Conservation (phyloP, 345 rosid genomes). For the Corymbia maculata region DNA sequence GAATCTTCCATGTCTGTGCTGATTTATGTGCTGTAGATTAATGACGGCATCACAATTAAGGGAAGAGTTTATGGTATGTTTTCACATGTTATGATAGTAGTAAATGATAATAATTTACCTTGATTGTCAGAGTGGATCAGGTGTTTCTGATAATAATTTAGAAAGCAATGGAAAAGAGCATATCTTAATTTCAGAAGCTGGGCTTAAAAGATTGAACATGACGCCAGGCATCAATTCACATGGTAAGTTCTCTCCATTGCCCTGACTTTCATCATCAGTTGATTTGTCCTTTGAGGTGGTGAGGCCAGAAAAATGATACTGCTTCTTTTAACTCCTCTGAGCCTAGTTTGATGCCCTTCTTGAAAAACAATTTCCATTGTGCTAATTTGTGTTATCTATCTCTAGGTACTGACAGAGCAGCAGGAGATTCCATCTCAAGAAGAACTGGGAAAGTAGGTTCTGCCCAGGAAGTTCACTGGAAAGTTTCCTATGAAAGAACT, state of each 20-base stretch:
- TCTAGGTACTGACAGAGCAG: constrained; percentile 4
- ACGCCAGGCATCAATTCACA: constrained; percentile 2
- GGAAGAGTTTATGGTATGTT: background rate
- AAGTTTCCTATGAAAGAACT: background rate
- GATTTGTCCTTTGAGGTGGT: constrained; percentile 29
- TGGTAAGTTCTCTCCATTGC: constrained; percentile 9
- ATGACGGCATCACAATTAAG: background rate
- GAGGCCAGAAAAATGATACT: constrained; percentile 17
- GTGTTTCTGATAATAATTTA: background rate
- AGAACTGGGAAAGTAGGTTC: constrained; percentile 11
- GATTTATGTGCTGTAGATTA: background rate
- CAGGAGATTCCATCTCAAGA: background rate
- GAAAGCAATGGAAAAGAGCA: constrained; percentile 8
- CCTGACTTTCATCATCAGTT: constrained; percentile 16
- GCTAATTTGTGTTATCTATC: constrained; percentile 4
- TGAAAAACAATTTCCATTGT: background rate
- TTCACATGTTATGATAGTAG: background rate
- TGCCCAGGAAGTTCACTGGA: constrained; percentile 8
- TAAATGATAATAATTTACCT: background rate
- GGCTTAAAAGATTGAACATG: constrained; percentile 7
- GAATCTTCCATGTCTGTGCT: background rate
- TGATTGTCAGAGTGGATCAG: constrained; percentile 44
- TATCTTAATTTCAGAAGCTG: constrained; percentile 5
- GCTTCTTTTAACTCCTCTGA: constrained; percentile 11
- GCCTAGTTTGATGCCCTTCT: constrained; percentile 2